Evolutionary conservation across 2,329 filamentous ascomycete genomes (phyloP), one percentile per base, ranked within the genome.

Genomic region (Colletotrichum caudatum): DNA sequence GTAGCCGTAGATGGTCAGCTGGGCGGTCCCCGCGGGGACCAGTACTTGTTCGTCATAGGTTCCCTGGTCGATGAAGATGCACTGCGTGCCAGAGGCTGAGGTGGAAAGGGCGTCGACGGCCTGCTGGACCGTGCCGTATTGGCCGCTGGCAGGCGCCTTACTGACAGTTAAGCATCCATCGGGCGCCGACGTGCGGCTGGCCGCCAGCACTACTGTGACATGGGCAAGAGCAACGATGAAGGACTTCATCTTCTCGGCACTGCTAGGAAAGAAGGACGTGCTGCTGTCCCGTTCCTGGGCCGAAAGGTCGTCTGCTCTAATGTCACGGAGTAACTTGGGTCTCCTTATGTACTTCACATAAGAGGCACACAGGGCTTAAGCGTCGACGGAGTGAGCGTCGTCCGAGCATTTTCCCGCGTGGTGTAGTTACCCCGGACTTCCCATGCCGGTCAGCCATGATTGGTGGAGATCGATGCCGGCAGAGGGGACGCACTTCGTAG

Each of bases 61-160:
- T 2, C 89, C 88, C 1, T 92, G 91, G 46, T 87, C 89, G 78
- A 92, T 87, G 81, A 92, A 92, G 80, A 92, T 89, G 76, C 85
- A 88, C 70, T 90, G 88, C 1, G 82, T 82, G 1, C 79, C 74
- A 1, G 85, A 83, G 8, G 84, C 83, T 1, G 82, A 81, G 0
- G 84, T 86, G n/a, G 85, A 87, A 11, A 92, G 84, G 6, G 89
- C 85, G 75, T 89, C 77, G 68, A 92, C 85, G 11, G 90, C 90
- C 23, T 84, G 79, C 76, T 90, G 87, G 53, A 76, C 75, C 1
- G 69, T 78, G 5, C 74, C 74, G 54, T 76, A 80, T 26, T 75
- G 77, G 4, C 73, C 74, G 57, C 58, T 66, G 41, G 26, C 46
- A 18, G 73, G 73, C 18, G 71, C 67, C 71, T 80, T 76, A 56